Evolutionary conservation across 345 rosid species (phyloP).

Genomic region (Lumnitzera littorea): DNA sequence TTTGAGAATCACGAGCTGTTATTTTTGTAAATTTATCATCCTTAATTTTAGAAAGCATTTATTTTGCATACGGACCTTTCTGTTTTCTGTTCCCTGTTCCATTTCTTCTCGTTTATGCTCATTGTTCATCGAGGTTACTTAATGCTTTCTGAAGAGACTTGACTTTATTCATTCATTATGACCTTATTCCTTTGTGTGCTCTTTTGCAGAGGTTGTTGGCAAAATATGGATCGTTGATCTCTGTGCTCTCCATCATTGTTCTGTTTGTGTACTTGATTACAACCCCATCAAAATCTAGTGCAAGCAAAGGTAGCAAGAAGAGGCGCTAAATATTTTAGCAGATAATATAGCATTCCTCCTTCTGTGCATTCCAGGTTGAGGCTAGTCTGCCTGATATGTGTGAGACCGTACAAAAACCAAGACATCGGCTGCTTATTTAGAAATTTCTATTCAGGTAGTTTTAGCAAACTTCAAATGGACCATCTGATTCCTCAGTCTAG

Average conservation of each 20-base stretch:
- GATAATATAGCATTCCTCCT: not conserved
- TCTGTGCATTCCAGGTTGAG: not conserved
- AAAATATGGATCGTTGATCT: slow-evolving; percentile 75
- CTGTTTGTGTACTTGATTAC: slow-evolving; percentile 60
- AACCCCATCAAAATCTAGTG: slow-evolving; percentile 61
- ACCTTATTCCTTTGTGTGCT: no score
- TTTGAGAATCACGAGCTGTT: no score
- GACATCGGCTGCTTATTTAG: no score
- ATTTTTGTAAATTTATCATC: no score
- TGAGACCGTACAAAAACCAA: no score
- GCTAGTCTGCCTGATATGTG: not conserved
- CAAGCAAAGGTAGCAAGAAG: slow-evolving; percentile 75
- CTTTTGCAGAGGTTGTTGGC: slow-evolving; percentile 70
- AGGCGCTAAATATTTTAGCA: slow-evolving; percentile 37
- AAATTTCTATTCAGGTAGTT: no score
- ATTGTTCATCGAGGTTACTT: no score
- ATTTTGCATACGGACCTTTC: not conserved
- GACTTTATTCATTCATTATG: no score
- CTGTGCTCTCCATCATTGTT: slow-evolving; percentile 67
- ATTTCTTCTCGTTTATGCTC: not conserved
- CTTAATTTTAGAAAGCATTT: no score
- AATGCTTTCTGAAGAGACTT: no score
- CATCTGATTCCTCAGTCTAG: no score
- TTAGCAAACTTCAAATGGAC: no score
- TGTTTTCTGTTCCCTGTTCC: not conserved